These are phyloP conservation scores for Naganishia kalamii DNA, from an alignment of 768 basidiomycete genomes.

Conservation along the genomic window DNA sequence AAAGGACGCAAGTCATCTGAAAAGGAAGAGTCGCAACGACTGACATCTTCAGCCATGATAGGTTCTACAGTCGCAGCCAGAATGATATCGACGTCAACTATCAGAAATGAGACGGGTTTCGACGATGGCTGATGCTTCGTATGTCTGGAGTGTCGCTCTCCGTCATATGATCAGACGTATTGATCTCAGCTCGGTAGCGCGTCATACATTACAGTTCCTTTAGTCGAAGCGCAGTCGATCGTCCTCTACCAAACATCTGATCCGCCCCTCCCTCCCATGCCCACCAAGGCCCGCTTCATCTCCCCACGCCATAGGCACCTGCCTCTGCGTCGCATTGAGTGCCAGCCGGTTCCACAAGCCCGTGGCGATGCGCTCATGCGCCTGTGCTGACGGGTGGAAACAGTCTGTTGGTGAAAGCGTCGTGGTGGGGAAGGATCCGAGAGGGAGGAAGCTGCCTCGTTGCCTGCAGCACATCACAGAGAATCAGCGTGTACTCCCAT, in stretches of 20 bases:
- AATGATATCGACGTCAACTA: too few species aligned
- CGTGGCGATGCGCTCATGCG: conserved; percentile 37
- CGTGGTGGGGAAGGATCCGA: conserved; percentile 35
- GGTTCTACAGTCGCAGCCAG: too few species aligned
- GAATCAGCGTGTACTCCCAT: neutral
- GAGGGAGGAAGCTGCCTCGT: conserved; percentile 33
- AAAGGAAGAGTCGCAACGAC: too few species aligned
- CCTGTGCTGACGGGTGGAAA: conserved; percentile 38
- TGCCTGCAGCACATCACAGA: conserved; percentile 21
- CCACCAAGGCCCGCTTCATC: conserved; percentile 22
- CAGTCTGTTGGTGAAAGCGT: conserved; percentile 38
- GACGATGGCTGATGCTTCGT: too few species aligned
- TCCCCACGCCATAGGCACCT: conserved; percentile 33
- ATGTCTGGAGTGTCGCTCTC: too few species aligned
- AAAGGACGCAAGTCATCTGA: too few species aligned
- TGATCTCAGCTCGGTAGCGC: too few species aligned
- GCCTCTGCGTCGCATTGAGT: conserved; percentile 29
- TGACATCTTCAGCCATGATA: too few species aligned
- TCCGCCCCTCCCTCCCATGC: neutral
- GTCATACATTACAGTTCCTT: neutral
- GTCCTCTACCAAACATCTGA: conserved; percentile 35
- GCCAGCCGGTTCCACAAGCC: conserved; percentile 43
- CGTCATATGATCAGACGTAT: too few species aligned
- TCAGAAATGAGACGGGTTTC: too few species aligned
- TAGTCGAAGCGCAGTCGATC: conserved; percentile 29